These are phyloP conservation scores for Ceratobasidium sp. DNA, from an alignment of 1,284 basidiomycete genomes.

Conservation along the genomic window DNA sequence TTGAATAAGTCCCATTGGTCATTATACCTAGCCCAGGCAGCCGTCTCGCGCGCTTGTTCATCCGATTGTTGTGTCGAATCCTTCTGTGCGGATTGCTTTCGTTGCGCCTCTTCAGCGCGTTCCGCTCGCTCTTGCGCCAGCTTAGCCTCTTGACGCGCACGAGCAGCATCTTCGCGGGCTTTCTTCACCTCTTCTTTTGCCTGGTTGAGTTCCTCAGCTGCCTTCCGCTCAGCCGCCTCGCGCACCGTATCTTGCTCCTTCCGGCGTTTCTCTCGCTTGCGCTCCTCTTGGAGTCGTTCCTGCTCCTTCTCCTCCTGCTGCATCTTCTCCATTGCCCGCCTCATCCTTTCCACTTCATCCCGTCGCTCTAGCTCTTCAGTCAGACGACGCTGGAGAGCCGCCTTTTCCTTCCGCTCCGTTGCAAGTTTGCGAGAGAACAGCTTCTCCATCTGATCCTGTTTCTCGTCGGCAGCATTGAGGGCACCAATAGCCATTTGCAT, in stretches of 20 bases:
- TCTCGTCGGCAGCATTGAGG: slow-evolving; percentile 9
- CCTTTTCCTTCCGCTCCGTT: too few relatives aligned
- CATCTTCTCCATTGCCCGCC: background rate
- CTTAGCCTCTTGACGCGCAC: slow-evolving; percentile 11
- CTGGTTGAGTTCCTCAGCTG: background rate
- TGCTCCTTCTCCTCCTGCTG: slow-evolving; percentile 28
- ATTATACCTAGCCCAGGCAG: slow-evolving; percentile 31
- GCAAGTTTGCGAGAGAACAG: too few relatives aligned
- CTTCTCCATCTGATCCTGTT: slow-evolving; percentile 4
- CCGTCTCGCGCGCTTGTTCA: slow-evolving; percentile 6
- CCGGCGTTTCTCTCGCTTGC: slow-evolving; percentile 18
- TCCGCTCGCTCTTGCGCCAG: slow-evolving; percentile 8
- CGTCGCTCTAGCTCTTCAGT: too few relatives aligned
- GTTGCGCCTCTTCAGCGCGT: background rate
- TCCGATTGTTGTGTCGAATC: background rate
- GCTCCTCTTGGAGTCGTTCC: slow-evolving; percentile 22
- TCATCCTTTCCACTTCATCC: slow-evolving; percentile 2
- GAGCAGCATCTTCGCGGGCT: background rate
- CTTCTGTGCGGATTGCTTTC: background rate
- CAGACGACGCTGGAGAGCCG: too few relatives aligned
- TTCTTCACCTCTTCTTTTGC: background rate
- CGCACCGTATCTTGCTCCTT: slow-evolving; percentile 8
- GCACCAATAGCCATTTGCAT: slow-evolving; percentile 34
- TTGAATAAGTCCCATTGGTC: slow-evolving; percentile 31
- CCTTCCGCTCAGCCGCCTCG: background rate